Base-by-base conservation (phyloP, 192 early-diverging fungal genomes). In the Coemansia guatemalensis region DNA sequence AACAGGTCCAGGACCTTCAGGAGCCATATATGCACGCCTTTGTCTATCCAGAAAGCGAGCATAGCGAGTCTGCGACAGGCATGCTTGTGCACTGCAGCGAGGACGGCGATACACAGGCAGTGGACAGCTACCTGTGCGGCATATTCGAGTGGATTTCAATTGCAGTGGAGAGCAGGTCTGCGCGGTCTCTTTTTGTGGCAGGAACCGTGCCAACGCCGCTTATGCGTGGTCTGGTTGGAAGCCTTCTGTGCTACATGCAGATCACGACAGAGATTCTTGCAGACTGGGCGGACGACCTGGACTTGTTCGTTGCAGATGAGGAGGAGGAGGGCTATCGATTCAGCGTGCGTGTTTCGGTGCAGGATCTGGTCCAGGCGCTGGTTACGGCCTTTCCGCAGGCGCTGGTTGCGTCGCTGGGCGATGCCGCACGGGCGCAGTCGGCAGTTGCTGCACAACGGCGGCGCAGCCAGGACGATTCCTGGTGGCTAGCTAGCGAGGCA, bases 401-500 rank as follows among this genome's bases (percentile, higher is more conserved):
- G 67, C 85, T 62, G 72, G 85, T 58, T 67, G 49, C 74, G 30
- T 87, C 87, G 24, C 64, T 93, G 7, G 70, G 66, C 53, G 59
- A 62, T 48, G 85, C 84, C 17, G 75, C 84, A 17, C 83, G 81
- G 52, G 73, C 74, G 64, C 86, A 58, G 57, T 66, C 58, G 22
- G 56, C 71, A 30, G 71, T 86, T 49, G 87, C 89, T 12, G 65
- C 69, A 21, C 82, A 80, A 30, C 67, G 68, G 55, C 86, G 88
- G 48, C 66, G 65, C 63, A 53, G 67, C 18, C 71, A 82, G 39
- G 77, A 86, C 64, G 25, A 51, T 64, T 68, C 72, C 58, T 86
- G 92, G 92, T 97, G 95, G 95, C 91, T 93, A 55, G 82, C 89
- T 47, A 89, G 91, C 53, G 95, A 97, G 60, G 88, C 92, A 3